Evolutionary conservation across 805 yeast species (phyloP).

Genomic region (Starmerella lactis-condensi): DNA sequence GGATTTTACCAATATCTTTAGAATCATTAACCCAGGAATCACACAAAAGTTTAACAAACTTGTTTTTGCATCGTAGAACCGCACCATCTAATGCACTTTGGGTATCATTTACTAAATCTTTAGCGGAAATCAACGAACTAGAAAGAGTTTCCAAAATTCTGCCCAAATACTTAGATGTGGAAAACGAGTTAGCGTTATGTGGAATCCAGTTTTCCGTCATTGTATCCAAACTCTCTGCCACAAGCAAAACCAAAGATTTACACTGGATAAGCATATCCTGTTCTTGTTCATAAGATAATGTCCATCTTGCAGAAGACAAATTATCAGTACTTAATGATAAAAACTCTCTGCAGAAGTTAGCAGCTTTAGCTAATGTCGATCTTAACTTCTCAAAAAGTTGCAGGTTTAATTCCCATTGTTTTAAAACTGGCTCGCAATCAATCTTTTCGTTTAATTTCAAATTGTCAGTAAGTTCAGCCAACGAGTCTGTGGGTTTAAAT

Average conservation of each 20-base stretch:
- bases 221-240: neutral
- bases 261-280: slow-evolving; percentile 2
- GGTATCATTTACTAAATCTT: neutral
- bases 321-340: slow-evolving; percentile 7
- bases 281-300: slow-evolving; percentile 5
- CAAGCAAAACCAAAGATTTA: neutral
- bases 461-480: slow-evolving; percentile 2
- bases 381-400: slow-evolving; percentile 9
- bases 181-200: slow-evolving; percentile 42
- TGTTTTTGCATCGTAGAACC: slow-evolving; percentile 20
- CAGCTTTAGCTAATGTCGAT: slow-evolving; percentile 8
- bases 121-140: slow-evolving; percentile 13
- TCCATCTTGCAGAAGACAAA: slow-evolving; percentile 2
- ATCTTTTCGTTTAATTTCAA: slow-evolving; percentile 2
- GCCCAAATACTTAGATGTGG: slow-evolving; percentile 37
- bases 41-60: slow-evolving; percentile 32
- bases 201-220: slow-evolving; percentile 40
- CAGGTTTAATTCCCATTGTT: slow-evolving; percentile 13
- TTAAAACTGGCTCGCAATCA: slow-evolving; percentile 10
- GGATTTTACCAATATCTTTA: slow-evolving; percentile 22
- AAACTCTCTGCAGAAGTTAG: slow-evolving; percentile 16
- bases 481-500: neutral
- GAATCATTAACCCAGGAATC: slow-evolving; percentile 36
- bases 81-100: slow-evolving; percentile 1
- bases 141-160: slow-evolving; percentile 29